phyloP scores from a whole-genome alignment of 257 asterid species.

The Verbascum thapsus region DNA sequence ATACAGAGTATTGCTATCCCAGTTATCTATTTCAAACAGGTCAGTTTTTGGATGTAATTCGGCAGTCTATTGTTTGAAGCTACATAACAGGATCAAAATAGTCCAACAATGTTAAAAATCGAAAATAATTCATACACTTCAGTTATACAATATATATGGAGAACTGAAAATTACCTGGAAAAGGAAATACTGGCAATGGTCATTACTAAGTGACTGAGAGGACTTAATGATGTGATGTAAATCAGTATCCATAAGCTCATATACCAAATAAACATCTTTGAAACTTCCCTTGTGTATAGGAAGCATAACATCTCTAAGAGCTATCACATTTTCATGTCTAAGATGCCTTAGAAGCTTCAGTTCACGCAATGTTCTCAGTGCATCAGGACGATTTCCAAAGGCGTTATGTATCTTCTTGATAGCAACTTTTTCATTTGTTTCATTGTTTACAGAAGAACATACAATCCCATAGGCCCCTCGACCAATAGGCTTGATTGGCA shows the following conservation, averaged over 20 bases:
- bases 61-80: too few relatives aligned
- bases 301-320: conserved; percentile 62
- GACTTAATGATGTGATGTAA: conserved; percentile 68
- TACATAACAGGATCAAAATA: too few relatives aligned
- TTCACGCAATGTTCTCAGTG: conserved; percentile 63
- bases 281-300: conserved; percentile 60
- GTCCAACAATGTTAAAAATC: too few relatives aligned
- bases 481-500: conserved; percentile 71
- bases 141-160: conserved; percentile 2
- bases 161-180: conserved; percentile 55
- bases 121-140: too few relatives aligned
- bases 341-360: conserved; percentile 70
- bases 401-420: conserved; percentile 66
- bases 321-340: conserved; percentile 66
- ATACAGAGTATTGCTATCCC: too few relatives aligned
- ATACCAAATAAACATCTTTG: conserved; percentile 66
- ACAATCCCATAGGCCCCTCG: conserved; percentile 76
- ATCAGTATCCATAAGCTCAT: conserved; percentile 70
- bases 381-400: conserved; percentile 61
- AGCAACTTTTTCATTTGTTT: conserved; percentile 66
- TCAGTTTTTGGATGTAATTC: too few relatives aligned
- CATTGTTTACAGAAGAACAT: conserved; percentile 62
- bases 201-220: conserved; percentile 57
- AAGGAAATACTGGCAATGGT: conserved; percentile 69
- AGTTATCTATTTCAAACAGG: too few relatives aligned